phyloP scores from a whole-genome alignment of 495 filamentous ascomycete genomes.

The Hypoxylon fuscum region DNA sequence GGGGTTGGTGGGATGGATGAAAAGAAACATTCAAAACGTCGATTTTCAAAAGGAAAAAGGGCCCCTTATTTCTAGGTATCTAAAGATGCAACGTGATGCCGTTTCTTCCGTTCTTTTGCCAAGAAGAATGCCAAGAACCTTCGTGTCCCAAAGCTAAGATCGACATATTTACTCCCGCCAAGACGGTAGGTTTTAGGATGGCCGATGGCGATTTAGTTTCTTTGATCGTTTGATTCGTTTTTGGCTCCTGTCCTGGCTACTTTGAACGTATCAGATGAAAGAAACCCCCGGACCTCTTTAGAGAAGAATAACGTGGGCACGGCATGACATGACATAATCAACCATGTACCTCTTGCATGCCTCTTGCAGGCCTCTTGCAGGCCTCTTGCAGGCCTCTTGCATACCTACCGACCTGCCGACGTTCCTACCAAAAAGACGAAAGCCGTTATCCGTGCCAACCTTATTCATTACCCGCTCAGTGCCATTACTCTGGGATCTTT shows the following conservation, averaged over 20 bases:
- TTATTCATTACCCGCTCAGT: background rate
- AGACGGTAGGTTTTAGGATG: slow-evolving; percentile 27
- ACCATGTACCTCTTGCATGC: too few relatives aligned
- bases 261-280: background rate
- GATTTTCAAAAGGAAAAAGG: slow-evolving; percentile 31
- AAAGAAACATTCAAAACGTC: slow-evolving; percentile 13
- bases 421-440: background rate
- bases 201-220: slow-evolving; percentile 13
- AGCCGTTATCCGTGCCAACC: background rate
- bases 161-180: slow-evolving; percentile 30
- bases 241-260: background rate
- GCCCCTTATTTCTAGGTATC: slow-evolving; percentile 39
- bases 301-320: too few relatives aligned
- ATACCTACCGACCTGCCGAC: too few relatives aligned
- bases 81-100: slow-evolving; percentile 36
- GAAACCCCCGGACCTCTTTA: too few relatives aligned
- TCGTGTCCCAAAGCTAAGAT: slow-evolving; percentile 38
- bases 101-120: slow-evolving; percentile 40
- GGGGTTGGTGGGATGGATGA: slow-evolving; percentile 9
- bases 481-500: background rate
- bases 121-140: slow-evolving; percentile 38
- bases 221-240: slow-evolving; percentile 3
- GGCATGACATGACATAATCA: too few relatives aligned
- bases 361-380: too few relatives aligned
- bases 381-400: too few relatives aligned